These are phyloP conservation scores for Aspergillus ostianus DNA, from an alignment of 495 filamentous ascomycete genomes.

Conservation along the genomic window DNA sequence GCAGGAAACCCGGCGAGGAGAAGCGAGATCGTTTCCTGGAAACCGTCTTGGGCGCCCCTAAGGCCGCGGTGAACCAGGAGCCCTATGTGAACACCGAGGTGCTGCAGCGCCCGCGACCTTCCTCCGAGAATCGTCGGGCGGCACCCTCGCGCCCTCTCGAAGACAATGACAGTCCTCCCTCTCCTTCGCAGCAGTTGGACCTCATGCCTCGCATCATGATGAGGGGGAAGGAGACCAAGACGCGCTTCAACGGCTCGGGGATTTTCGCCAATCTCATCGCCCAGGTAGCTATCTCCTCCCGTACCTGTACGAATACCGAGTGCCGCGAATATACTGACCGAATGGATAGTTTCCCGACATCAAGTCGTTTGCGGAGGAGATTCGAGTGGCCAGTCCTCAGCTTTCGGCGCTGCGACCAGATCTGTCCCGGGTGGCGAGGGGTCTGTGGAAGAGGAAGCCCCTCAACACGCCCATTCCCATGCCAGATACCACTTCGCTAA, in stretches of 20 bases:
- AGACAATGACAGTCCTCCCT: conserved; percentile 23
- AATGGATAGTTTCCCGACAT: conserved; percentile 41
- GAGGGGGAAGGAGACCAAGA: conserved; percentile 43
- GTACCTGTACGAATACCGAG: not conserved
- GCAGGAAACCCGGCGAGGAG: conserved; percentile 21
- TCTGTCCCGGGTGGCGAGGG: conserved; percentile 33
- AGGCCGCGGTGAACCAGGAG: conserved; percentile 40
- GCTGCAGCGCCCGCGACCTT: conserved; percentile 32
- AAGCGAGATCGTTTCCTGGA: conserved; percentile 40
- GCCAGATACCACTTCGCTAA: conserved; percentile 30
- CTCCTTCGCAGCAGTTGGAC: conserved; percentile 40
- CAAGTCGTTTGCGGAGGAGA: conserved; percentile 41
- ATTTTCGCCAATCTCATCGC: conserved; percentile 45
- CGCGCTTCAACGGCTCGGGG: conserved; percentile 42
- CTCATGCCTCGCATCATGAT: conserved; percentile 43
- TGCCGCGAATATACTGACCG: not conserved
- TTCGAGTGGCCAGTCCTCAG: conserved; percentile 37
- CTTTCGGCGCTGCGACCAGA: conserved; percentile 37
- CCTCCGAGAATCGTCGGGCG: conserved; percentile 8
- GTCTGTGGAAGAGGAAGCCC: conserved; percentile 36
- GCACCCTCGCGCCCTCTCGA: conserved; percentile 9
- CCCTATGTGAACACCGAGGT: conserved; percentile 33
- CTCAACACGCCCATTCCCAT: conserved; percentile 34
- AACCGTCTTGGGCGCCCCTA: conserved; percentile 45
- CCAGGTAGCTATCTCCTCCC: conserved; percentile 26